These are phyloP conservation scores for Leptographium galeiforme DNA, from an alignment of 2,329 filamentous ascomycete species.

Conservation along the genomic window DNA sequence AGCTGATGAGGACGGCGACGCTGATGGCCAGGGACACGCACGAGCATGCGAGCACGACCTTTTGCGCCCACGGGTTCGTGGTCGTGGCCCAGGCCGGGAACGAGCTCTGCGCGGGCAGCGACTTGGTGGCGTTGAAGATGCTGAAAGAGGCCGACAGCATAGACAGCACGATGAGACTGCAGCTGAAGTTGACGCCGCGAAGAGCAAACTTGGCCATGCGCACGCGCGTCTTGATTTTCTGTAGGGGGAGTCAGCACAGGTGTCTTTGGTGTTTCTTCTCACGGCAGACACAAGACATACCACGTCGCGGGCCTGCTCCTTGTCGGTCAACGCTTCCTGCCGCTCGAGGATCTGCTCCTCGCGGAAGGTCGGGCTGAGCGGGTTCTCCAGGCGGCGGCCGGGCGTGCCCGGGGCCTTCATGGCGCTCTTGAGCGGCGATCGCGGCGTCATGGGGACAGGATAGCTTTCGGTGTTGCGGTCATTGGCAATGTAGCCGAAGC, in stretches of 20 bases:
- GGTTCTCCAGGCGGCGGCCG: conserved; percentile 57
- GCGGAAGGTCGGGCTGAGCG: conserved; percentile 78
- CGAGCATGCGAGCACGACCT: conserved; percentile 64
- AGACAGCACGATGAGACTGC: conserved; percentile 83
- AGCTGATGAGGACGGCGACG: conserved; percentile 67
- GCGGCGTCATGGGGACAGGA: conserved; percentile 53
- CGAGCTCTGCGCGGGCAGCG: conserved; percentile 60
- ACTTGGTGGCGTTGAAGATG: conserved; percentile 82
- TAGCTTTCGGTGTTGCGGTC: conserved; percentile 40
- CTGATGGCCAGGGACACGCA: conserved; percentile 71
- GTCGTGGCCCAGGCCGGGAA: conserved; percentile 72
- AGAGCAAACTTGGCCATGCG: conserved; percentile 89
- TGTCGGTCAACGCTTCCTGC: conserved; percentile 66
- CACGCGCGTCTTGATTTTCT: conserved; percentile 89
- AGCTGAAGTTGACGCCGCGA: conserved; percentile 93
- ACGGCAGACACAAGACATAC: conserved; percentile 50
- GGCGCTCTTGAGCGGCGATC: conserved; percentile 76
- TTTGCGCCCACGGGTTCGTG: conserved; percentile 81
- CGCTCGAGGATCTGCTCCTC: conserved; percentile 83
- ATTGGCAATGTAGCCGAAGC: conserved; percentile 77
- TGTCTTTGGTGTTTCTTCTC: not conserved
- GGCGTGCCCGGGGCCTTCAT: conserved; percentile 78
- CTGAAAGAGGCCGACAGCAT: conserved; percentile 80
- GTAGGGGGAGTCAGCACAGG: not conserved
- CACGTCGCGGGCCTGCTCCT: conserved; percentile 75